phyloP scores from a whole-genome alignment of 2,329 filamentous ascomycete genomes.

The Lasiodiplodia citricola region DNA sequence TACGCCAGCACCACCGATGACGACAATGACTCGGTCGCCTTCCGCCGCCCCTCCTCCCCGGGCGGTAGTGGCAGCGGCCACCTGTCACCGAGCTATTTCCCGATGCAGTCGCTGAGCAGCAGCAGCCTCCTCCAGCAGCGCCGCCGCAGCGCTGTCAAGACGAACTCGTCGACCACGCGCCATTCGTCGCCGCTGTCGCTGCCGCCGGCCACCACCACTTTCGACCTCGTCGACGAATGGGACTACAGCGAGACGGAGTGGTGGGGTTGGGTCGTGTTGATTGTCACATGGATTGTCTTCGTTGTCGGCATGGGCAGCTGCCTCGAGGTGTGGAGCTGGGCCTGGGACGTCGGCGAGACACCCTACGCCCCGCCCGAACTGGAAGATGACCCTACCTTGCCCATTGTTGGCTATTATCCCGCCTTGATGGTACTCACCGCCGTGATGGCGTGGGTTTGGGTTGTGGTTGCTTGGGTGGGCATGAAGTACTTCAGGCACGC shows the following conservation, averaged over 20 bases:
- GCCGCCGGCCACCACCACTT: slow-evolving; percentile 30
- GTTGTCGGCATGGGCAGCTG: slow-evolving; percentile 96
- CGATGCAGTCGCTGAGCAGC: slow-evolving; percentile 45
- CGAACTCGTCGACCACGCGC: slow-evolving; percentile 15
- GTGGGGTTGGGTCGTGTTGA: slow-evolving; percentile 95
- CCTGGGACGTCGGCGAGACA: slow-evolving; percentile 96
- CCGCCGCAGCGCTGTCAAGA: slow-evolving; percentile 38
- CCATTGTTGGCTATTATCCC: slow-evolving; percentile 96
- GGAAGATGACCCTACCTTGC: slow-evolving; percentile 91
- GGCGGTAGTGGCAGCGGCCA: slow-evolving; percentile 36
- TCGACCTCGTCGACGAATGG: slow-evolving; percentile 63
- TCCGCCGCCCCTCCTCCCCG: slow-evolving; percentile 47
- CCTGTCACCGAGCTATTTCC: slow-evolving; percentile 41
- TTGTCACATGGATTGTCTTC: slow-evolving; percentile 94
- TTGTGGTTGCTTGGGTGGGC: slow-evolving; percentile 94
- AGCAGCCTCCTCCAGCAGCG: slow-evolving; percentile 32
- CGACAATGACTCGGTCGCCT: slow-evolving; percentile 71
- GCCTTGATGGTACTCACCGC: slow-evolving; percentile 89
- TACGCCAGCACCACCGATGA: slow-evolving; percentile 82
- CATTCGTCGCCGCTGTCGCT: slow-evolving; percentile 25
- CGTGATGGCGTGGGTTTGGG: slow-evolving; percentile 99
- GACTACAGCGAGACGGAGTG: slow-evolving; percentile 95
- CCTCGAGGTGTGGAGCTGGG: slow-evolving; percentile 96
- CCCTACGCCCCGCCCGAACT: slow-evolving; percentile 94
- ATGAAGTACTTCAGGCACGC: slow-evolving; percentile 99